phyloP scores from a whole-genome alignment of 352 stramenopile genomes.

The Globisporangium spinosum region DNA sequence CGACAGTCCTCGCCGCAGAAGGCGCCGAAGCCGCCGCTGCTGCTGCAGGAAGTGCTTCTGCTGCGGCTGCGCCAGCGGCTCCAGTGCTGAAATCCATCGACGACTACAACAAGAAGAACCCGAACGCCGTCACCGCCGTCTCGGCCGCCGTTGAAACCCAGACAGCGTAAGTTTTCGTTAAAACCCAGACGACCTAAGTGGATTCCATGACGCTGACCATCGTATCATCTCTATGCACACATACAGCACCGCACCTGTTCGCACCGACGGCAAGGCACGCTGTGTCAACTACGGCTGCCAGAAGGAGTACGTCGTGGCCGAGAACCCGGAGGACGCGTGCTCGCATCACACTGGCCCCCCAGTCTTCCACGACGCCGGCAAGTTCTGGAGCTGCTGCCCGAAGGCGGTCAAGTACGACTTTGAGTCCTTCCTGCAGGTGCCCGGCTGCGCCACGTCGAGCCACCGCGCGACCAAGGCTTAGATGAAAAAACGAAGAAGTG shows the following conservation, averaged over 20 bases:
- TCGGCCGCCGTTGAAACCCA: conserved; percentile 62
- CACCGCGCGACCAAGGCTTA: conserved; percentile 71
- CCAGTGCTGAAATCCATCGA: conserved; percentile 89
- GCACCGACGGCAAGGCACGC: conserved; percentile 85
- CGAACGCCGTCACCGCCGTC: conserved; percentile 83
- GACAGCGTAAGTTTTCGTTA: conserved; percentile 27
- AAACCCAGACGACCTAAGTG: no score
- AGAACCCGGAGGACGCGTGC: conserved; percentile 79
- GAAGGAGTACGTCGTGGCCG: conserved; percentile 88
- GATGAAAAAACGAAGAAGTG: background rate
- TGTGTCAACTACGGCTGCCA: conserved; percentile 92
- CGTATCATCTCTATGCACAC: background rate
- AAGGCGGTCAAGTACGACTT: conserved; percentile 94
- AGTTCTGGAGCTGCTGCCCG: conserved; percentile 93
- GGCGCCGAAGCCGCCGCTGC: conserved; percentile 25
- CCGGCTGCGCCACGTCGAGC: conserved; percentile 76
- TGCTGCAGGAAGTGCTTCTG: conserved; percentile 15
- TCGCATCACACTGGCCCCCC: conserved; percentile 84
- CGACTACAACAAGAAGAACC: conserved; percentile 91
- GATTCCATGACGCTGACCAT: background rate
- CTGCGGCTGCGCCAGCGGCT: conserved; percentile 19
- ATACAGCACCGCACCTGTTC: conserved; percentile 34
- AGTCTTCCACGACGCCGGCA: conserved; percentile 92
- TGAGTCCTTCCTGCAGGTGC: conserved; percentile 90
- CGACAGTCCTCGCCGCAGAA: conserved; percentile 71